These are phyloP conservation scores for Suillus tomentosus DNA, from an alignment of 768 basidiomycete species.

Conservation along the genomic window DNA sequence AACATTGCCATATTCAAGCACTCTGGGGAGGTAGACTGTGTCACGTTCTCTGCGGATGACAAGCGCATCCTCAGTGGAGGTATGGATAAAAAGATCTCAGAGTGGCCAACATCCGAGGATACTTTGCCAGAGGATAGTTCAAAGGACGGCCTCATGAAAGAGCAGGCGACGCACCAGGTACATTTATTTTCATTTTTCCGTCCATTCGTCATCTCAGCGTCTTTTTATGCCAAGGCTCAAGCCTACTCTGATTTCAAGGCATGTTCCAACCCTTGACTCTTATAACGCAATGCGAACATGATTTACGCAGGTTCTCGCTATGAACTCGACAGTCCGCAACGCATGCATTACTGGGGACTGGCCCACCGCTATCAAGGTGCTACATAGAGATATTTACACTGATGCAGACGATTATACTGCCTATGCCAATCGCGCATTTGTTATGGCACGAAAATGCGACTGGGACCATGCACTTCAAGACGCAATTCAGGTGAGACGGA, in stretches of 20 bases:
- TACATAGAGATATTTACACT: not conserved
- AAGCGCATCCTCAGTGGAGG: no score
- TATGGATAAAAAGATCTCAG: no score
- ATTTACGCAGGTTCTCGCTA: not conserved
- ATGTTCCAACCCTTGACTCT: not conserved
- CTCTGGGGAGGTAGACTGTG: no score
- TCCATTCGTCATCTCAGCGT: not conserved
- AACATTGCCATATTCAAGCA: no score
- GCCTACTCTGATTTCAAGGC: not conserved
- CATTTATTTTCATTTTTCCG: no score
- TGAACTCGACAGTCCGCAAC: not conserved
- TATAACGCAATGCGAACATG: not conserved
- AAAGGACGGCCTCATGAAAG: no score
- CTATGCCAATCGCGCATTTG: not conserved
- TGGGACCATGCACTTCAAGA: not conserved
- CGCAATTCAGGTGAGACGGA: no score
- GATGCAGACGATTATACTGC: not conserved
- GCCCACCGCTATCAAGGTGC: no score
- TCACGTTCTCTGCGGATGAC: no score
- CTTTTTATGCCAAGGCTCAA: not conserved
- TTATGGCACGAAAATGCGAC: not conserved
- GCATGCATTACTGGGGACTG: not conserved
- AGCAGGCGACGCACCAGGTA: no score
- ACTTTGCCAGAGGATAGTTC: no score
- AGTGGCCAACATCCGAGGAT: no score